phyloP scores from a whole-genome alignment of 148 eudicot genomes.

The Chenopodium suecicum region DNA sequence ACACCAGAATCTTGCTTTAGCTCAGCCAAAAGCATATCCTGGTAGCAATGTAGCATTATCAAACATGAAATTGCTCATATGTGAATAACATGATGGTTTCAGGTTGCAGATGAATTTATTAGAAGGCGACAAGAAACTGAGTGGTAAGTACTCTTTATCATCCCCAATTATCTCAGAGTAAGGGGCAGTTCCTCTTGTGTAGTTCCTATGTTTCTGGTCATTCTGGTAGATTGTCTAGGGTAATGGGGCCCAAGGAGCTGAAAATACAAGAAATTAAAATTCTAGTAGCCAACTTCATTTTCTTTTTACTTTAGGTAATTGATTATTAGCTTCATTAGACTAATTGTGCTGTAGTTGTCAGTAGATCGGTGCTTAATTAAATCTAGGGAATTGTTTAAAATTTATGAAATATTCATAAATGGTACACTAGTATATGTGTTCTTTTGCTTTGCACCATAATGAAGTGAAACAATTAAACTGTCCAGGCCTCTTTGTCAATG shows the following conservation, averaged over 20 bases:
- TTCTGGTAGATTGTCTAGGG: not conserved
- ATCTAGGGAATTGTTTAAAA: not conserved
- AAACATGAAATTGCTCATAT: not conserved
- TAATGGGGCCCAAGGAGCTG: not conserved
- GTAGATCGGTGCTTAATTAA: not conserved
- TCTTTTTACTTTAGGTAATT: not conserved
- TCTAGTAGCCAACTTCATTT: not conserved
- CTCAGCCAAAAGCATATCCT: not conserved
- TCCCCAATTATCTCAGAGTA: too few species aligned
- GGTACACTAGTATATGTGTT: not conserved
- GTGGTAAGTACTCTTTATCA: slow-evolving; percentile 50
- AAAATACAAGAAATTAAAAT: not conserved
- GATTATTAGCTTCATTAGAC: not conserved
- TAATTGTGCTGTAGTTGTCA: not conserved
- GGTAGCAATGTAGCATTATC: not conserved
- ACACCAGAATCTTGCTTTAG: not conserved
- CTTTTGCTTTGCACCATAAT: not conserved
- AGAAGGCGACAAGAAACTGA: slow-evolving; percentile 92
- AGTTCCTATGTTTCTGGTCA: not conserved
- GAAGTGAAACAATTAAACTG: not conserved
- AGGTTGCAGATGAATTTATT: slow-evolving; percentile 94
- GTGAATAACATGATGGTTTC: slow-evolving; percentile 16
- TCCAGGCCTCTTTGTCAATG: not conserved
- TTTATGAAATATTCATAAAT: not conserved
- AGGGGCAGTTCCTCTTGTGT: not conserved